These are phyloP conservation scores for Lobosporangium transversale DNA, from an alignment of 192 early-diverging fungal genomes.

Conservation along the genomic window DNA sequence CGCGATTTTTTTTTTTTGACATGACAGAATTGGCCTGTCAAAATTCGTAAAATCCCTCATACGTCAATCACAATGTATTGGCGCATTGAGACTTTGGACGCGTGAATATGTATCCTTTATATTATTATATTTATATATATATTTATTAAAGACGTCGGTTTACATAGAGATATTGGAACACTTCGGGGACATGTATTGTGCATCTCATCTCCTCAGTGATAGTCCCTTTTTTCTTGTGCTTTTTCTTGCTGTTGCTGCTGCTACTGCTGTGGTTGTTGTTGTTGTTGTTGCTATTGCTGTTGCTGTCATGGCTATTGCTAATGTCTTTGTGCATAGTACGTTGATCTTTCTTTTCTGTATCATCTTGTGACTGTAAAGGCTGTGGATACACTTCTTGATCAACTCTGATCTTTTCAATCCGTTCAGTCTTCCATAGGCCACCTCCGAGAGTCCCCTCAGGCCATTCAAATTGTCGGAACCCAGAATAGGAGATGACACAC, in stretches of 20 bases:
- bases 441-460: conserved; percentile 2
- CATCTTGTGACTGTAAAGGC: neutral
- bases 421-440: conserved; percentile 26
- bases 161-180: conserved; percentile 30
- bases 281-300: no score
- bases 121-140: neutral
- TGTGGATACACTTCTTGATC: no score
- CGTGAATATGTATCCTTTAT: neutral
- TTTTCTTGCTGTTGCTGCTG: neutral
- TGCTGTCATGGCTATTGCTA: no score
- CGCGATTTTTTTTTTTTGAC: neutral
- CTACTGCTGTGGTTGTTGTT: no score
- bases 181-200: conserved; percentile 25
- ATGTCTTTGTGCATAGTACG: no score
- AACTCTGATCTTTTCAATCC: conserved; percentile 24
- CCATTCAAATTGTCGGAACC: conserved; percentile 43
- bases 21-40: neutral
- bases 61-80: neutral
- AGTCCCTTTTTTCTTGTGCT: neutral
- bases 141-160: conserved; percentile 18
- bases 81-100: neutral
- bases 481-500: conserved; percentile 34
- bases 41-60: no score
- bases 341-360: neutral
- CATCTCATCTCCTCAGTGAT: neutral